A percentile compares a stretch with the other conserved stretches of the same genome.
phyloP scores from a whole-genome alignment of 2,329 filamentous ascomycete genomes.

The Calonectria hongkongensis region DNA sequence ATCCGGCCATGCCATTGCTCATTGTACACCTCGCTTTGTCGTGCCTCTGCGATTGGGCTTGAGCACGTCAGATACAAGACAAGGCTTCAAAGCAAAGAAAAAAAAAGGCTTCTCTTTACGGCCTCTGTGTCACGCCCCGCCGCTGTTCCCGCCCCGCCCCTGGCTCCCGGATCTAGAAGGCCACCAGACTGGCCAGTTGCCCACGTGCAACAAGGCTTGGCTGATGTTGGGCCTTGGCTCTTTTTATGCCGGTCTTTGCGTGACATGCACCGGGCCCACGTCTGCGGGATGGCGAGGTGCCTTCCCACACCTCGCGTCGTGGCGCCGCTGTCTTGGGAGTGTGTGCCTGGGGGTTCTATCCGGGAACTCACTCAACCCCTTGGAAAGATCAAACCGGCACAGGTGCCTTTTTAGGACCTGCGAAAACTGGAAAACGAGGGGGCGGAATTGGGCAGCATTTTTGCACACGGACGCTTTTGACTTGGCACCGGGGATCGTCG shows the following conservation, averaged over 20 bases:
- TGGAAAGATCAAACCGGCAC: constrained; percentile 5
- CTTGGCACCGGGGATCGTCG: constrained; percentile 24
- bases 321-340: neutral
- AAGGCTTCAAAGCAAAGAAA: neutral
- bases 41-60: neutral
- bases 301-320: constrained; percentile 18
- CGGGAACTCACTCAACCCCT: neutral
- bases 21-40: neutral
- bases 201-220: constrained; percentile 56
- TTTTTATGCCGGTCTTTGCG: constrained; percentile 20
- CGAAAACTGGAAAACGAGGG: neutral
- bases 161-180: constrained; percentile 31
- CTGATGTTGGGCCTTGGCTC: constrained; percentile 44
- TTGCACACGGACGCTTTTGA: neutral
- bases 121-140: constrained; percentile 25
- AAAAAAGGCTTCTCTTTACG: neutral
- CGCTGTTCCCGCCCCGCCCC: constrained; percentile 16
- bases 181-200: constrained; percentile 27
- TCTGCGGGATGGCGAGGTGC: constrained; percentile 11
- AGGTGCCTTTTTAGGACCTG: constrained; percentile 2
- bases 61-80: constrained; percentile 4
- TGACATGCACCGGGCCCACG: constrained; percentile 18
- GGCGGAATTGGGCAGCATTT: neutral
- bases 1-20: neutral
- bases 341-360: constrained; percentile 10